Conservation (phyloP, 345 rosid species). For the Salix viminalis region DNA sequence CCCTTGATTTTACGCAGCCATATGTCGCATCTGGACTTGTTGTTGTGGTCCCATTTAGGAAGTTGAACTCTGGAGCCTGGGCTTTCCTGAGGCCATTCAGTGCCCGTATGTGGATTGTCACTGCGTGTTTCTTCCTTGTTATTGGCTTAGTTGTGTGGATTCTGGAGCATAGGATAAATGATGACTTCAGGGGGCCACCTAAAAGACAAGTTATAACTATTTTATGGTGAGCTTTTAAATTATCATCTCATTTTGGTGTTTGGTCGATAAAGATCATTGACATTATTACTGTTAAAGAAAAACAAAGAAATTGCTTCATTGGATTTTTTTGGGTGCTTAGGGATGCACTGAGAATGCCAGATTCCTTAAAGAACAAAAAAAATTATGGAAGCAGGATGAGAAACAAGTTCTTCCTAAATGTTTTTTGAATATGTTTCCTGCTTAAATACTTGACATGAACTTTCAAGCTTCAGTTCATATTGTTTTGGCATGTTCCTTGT, state of each 20-base stretch:
- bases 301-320: not conserved
- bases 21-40: constrained; percentile 87
- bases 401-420: not conserved
- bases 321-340: not conserved
- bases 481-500: not conserved
- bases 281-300: not conserved
- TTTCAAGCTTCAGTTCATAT: not conserved
- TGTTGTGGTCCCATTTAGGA: constrained; percentile 76
- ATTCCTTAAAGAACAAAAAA: not conserved
- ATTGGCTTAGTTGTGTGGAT: constrained; percentile 87
- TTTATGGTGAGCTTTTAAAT: constrained; percentile 58
- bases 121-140: constrained; percentile 57
- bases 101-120: constrained; percentile 68
- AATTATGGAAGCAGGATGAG: not conserved
- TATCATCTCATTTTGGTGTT: not conserved
- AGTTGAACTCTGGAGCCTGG: constrained; percentile 83
- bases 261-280: not conserved
- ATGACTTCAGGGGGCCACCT: constrained; percentile 93
- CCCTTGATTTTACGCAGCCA: constrained; percentile 89
- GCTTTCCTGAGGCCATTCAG: constrained; percentile 81
- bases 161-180: constrained; percentile 86
- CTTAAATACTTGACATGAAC: not conserved
- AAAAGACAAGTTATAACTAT: constrained; percentile 64
- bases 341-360: not conserved
- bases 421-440: no score